Evolutionary conservation across 1,284 basidiomycete genomes (phyloP).

Genomic region (Calocybe gambosa): DNA sequence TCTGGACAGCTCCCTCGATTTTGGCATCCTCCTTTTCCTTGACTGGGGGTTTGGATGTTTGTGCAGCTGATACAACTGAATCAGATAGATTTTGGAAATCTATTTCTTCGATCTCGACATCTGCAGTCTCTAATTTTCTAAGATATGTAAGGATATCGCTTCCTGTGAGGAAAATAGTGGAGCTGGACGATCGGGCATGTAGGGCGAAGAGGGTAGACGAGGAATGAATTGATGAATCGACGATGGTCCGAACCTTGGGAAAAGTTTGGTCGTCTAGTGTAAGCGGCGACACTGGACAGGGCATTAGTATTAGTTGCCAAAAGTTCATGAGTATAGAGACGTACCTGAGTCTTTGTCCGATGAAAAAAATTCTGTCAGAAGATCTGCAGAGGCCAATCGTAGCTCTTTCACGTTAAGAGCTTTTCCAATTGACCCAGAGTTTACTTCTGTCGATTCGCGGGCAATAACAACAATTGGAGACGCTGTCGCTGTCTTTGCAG

Average conservation of each 20-base stretch:
- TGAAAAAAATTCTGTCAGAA: slow-evolving; percentile 80
- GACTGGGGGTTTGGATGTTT: slow-evolving; percentile 33
- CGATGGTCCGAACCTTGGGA: slow-evolving; percentile 69
- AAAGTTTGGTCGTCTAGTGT: slow-evolving; percentile 67
- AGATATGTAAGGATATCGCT: slow-evolving; percentile 72
- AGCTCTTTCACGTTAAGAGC: slow-evolving; percentile 87
- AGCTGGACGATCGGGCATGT: slow-evolving; percentile 65
- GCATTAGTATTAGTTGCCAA: not conserved
- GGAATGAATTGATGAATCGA: slow-evolving; percentile 72
- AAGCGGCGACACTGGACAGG: slow-evolving; percentile 68
- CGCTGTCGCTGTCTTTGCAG: slow-evolving; percentile 80
- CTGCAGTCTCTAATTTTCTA: slow-evolving; percentile 59
- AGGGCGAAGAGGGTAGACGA: slow-evolving; percentile 65
- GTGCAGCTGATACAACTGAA: slow-evolving; percentile 25
- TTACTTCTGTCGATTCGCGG: slow-evolving; percentile 77
- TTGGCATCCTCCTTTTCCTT: slow-evolving; percentile 73
- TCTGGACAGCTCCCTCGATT: slow-evolving; percentile 84
- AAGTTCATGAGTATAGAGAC: slow-evolving; percentile 26
- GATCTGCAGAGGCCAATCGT: slow-evolving; percentile 82
- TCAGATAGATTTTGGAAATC: slow-evolving; percentile 66
- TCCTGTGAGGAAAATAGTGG: slow-evolving; percentile 74
- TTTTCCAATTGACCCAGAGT: slow-evolving; percentile 71
- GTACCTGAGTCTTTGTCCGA: slow-evolving; percentile 83
- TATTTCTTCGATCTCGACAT: slow-evolving; percentile 60
- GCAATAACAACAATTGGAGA: slow-evolving; percentile 87